A percentile compares a stretch with the other conserved stretches of the same genome.
phyloP scores from a whole-genome alignment of 164 flowering plant genomes.

The Vitis vinifera region ASM3070453v1 NC_081815.1:2111501-2112000 shows the following conservation, averaged over 20 bases:
- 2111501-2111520: too few relatives aligned
- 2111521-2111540: neutral
- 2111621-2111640: constrained; percentile 78
- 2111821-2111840: constrained; percentile 94
- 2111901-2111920: too few relatives aligned
- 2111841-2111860: constrained; percentile 95
- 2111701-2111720: constrained; percentile 96
- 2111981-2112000: too few relatives aligned
- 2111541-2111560: neutral
- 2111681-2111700: constrained; percentile 81
- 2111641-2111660: constrained; percentile 91
- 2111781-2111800: constrained; percentile 85
- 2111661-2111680: constrained; percentile 82
- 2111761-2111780: constrained; percentile 99
- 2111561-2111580: neutral
- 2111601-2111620: constrained; percentile 2
- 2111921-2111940: too few relatives aligned
- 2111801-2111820: constrained; percentile 93
- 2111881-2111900: neutral
- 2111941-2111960: too few relatives aligned
- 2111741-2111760: constrained; percentile 86
- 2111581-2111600: neutral
- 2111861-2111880: constrained; percentile 56
- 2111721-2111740: constrained; percentile 93
- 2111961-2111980: too few relatives aligned